phyloP scores from a whole-genome alignment of 2,329 filamentous ascomycete species.

The Neonectria ditissima region DNA sequence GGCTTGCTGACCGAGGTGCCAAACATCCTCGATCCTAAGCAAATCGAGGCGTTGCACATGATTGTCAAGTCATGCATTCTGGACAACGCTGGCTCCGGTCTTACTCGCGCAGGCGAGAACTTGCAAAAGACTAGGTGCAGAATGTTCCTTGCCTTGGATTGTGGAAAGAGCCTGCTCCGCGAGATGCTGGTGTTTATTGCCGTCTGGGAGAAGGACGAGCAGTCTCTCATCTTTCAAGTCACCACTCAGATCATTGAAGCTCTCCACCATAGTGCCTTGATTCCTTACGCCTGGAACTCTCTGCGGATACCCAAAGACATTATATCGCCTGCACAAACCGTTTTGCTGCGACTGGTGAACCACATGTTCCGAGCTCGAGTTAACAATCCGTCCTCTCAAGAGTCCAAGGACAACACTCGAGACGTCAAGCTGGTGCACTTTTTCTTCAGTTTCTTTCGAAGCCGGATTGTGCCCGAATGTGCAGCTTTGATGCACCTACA shows the following conservation, averaged over 20 bases:
- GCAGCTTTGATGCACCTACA: constrained; percentile 95
- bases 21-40: constrained; percentile 91
- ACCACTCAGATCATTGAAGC: constrained; percentile 96
- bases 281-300: constrained; percentile 92
- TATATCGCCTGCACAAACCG: constrained; percentile 93
- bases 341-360: constrained; percentile 89
- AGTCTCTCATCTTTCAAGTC: constrained; percentile 95
- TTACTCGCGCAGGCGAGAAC: constrained; percentile 77
- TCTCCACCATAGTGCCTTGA: constrained; percentile 86
- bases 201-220: constrained; percentile 94
- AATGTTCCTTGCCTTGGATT: constrained; percentile 89
- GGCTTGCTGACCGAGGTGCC: constrained; percentile 93
- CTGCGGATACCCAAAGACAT: constrained; percentile 95
- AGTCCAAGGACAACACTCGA: constrained; percentile 64
- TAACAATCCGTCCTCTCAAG: constrained; percentile 57
- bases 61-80: constrained; percentile 96
- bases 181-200: constrained; percentile 97
- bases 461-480: constrained; percentile 92
- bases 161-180: constrained; percentile 87
- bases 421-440: constrained; percentile 81
- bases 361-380: constrained; percentile 80
- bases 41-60: constrained; percentile 97
- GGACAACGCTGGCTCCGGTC: constrained; percentile 78
- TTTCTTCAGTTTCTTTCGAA: constrained; percentile 91
- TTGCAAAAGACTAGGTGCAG: constrained; percentile 92